A percentile compares a stretch with the other conserved stretches of the same genome.
phyloP scores from a whole-genome alignment of 2,329 filamentous ascomycete genomes.

The Fusarium miscanthi region DNA sequence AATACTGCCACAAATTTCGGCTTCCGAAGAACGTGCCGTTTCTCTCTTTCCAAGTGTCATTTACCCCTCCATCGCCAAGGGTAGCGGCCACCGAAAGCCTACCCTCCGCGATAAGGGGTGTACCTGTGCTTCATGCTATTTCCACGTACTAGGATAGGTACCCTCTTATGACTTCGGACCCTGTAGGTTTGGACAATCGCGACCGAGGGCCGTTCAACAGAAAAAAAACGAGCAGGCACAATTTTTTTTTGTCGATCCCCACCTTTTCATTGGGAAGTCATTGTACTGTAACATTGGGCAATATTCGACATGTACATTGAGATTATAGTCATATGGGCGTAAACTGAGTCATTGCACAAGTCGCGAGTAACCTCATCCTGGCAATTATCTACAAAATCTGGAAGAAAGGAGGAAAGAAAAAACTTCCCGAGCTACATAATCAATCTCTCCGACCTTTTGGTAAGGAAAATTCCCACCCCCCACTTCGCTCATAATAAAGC shows the following conservation, averaged over 20 bases:
- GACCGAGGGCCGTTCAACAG: constrained; percentile 39
- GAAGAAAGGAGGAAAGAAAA: constrained; percentile 3
- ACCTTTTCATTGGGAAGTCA: constrained; percentile 4
- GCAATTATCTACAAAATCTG: neutral
- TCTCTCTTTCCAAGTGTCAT: constrained; percentile 28
- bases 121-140: constrained; percentile 24
- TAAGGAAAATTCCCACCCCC: constrained; percentile 39
- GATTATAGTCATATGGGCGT: neutral
- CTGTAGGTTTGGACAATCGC: constrained; percentile 26
- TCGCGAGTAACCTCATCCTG: constrained; percentile 11
- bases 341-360: constrained; percentile 17
- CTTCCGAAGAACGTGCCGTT: constrained; percentile 32
- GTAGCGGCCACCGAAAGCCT: constrained; percentile 33
- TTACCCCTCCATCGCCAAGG: constrained; percentile 39
- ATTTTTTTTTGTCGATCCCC: constrained; percentile 15
- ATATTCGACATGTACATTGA: constrained; percentile 17
- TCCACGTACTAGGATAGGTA: constrained; percentile 25
- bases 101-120: constrained; percentile 25
- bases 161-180: constrained; percentile 21
- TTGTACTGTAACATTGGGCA: constrained; percentile 25
- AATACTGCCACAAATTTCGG: constrained; percentile 36
- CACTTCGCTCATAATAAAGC: constrained; percentile 39
- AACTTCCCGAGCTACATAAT: neutral
- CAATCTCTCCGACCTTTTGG: constrained; percentile 20
- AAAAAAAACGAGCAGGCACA: constrained; percentile 1